Base-by-base conservation (phyloP, 371 early-diverging fungal genomes). In the Rhizopus microsporus region DNA sequence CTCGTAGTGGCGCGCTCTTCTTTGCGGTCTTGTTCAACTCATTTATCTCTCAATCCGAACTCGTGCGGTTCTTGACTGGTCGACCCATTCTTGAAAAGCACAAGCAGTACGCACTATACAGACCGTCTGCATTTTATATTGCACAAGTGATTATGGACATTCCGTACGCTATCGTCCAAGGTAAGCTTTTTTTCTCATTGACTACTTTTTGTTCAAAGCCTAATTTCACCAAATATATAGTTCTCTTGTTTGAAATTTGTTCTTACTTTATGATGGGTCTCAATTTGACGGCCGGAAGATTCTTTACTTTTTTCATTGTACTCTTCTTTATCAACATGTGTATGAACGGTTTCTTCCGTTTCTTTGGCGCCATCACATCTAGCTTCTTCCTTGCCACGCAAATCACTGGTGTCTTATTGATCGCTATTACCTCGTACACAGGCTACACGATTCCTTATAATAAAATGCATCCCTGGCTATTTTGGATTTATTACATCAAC, bases 401-500 rank as follows among this genome's bases (percentile, higher is more conserved):
- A 13, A 44, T 80, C 2, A 72, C 86, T 7, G 85, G 85, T 50
- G 52, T 87, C 37, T 52, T 80, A 32, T 68, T 91, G 6, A 61
- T 88, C 60, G 70, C 83, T 17, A 59, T 75, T 56, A 76, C 85
- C 52, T 59, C 85, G 15, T 85, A 88, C 54, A 77, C 77, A 54
- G 88, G 89, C 15, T 89, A 84, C 46, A 69, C 83, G 59, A 82
- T 87, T 53, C 87, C 88, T 4, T 78, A 78, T 17, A 56, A 67
- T 15, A 60, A 73, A 5, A 89, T 91, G 88, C 81, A 87, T 52
- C 84, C 82, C 31, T 87, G 87, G 84, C 76, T 90, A 50, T 75
- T 66, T 44, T 88, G 89, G 90, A 80, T 90, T 38, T 85, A 83
- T 56, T 91, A 85, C 79, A 82, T 88, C 53, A 86, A 87, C 40